phyloP scores from a whole-genome alignment of 441 rosid genomes.

The Eutrema salsugineum region DNA sequence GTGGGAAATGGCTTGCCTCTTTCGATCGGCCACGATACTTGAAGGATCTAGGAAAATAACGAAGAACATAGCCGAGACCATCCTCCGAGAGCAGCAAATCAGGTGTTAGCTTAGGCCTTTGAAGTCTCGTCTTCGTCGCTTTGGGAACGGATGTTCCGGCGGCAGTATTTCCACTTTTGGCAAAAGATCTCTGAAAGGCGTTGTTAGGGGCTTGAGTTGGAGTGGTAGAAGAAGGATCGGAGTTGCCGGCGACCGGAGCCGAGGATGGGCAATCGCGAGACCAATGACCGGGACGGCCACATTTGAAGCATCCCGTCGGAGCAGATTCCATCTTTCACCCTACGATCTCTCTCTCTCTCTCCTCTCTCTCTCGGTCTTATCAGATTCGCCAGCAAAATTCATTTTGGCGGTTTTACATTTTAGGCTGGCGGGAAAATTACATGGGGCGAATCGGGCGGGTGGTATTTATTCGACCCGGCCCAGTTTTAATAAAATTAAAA shows the following conservation, averaged over 20 bases:
- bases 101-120: slow-evolving; percentile 84
- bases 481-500: no score
- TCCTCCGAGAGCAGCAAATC: slow-evolving; percentile 79
- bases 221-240: slow-evolving; percentile 1
- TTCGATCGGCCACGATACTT: slow-evolving; percentile 73
- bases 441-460: slow-evolving; percentile 8
- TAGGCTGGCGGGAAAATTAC: slow-evolving; percentile 22
- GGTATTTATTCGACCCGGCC: not conserved
- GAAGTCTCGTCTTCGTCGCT: slow-evolving; percentile 49
- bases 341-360: not conserved
- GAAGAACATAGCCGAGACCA: slow-evolving; percentile 85
- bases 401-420: slow-evolving; percentile 3
- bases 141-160: slow-evolving; percentile 45
- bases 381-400: not conserved
- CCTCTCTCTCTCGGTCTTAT: slow-evolving; percentile 14
- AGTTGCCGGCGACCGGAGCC: slow-evolving; percentile 20
- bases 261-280: slow-evolving; percentile 83
- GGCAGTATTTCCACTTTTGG: not conserved
- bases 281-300: slow-evolving; percentile 99
- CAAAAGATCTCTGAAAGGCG: slow-evolving; percentile 13
- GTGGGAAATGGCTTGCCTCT: slow-evolving; percentile 47
- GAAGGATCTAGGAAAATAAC: slow-evolving; percentile 81
- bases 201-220: slow-evolving; percentile 21
- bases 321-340: slow-evolving; percentile 42
- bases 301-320: slow-evolving; percentile 94